Evolutionary conservation across 2,329 filamentous ascomycete species (phyloP), one percentile per base, ranked within the genome.

Genomic region (Fusarium virguliforme): DNA sequence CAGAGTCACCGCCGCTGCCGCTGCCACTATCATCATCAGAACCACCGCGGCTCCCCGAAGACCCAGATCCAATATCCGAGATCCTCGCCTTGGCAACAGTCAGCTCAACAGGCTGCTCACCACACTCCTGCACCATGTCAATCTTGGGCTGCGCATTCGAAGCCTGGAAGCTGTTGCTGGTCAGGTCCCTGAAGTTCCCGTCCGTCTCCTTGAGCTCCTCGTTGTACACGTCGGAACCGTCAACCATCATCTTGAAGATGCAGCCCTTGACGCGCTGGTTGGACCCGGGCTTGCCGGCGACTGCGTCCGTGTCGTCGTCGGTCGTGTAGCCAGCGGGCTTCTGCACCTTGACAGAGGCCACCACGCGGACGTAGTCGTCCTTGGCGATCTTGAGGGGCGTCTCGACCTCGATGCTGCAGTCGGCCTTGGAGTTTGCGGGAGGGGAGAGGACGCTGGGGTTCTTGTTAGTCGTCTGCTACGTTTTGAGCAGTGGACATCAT

Each of bases 61-160:
- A 28, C 24, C 30, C 22, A 38, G 22, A 37, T 2, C 35, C 38
- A n/a, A 18, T 35, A 30, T 43, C 51, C n/a, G 56, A 38, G 8
- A 67, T 35, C 18, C 15, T 46, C 4, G 62, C 51, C 40, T 30
- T 24, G n/a, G 40, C 18, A 18, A 68, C 18, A 18, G 62, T 68
- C n/a, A 68, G 22, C 24, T 46, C 22, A 8, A 62, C 40, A 15
- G 65, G 62, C 7, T 59, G 26, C 15, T 64, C 62, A 3, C 65
- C 65, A 46, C 62, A 68, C 32, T 62, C 38, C 22, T 68, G 62
- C 1, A 56, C 54, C 32, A 68, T 53, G 12, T 62, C 37, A 35
- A 68, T 30, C 48, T 48, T 48, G 18, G 65, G 65, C 18, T 61
- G 51, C 2, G 65, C 53, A 26, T 48, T 48, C 10, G 28, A 59